Base-by-base conservation (phyloP, 2,329 filamentous ascomycete species). In the Penicillium sp. region DNA sequence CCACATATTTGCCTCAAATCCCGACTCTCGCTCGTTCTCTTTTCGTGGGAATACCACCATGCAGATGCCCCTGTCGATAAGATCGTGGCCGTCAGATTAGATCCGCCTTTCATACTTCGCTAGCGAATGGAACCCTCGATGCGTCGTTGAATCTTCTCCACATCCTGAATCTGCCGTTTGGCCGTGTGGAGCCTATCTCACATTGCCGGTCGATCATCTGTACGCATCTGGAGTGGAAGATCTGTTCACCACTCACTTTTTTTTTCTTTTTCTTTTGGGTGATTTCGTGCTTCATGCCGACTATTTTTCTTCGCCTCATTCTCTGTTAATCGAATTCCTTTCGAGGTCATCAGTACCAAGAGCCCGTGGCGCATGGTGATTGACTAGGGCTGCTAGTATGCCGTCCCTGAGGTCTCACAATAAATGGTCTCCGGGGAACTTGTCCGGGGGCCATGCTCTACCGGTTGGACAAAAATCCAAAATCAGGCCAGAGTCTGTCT, bases 1-100 rank as follows among this genome's bases (percentile, higher is more conserved):
- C 26, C 39, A 51, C 57, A 59, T 58, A 59, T 41, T 52, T 53
- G 20, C 21, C 23, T 45, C 41, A 40, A 45, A 42, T 20, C 47
- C 30, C 42, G 33, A 32, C 24, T 36, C 15, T 32, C 41, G 44
- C 26, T n/a, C 24, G 13, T 42, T 41, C 15, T n/a, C 21, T 20
- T n/a, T 24, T 50, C n/a, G 5, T 21, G 32, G 32, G 15, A 29
- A 45, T 42, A 51, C 51, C 29, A 46, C 52, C 44, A 52, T 46
- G 30, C n/a, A 26, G 5, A n/a, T 13, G 34, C 21, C n/a, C 40
- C 33, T 12, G 29, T 32, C 46, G 39, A 44, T 49, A 18, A 46
- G 43, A 54, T 48, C 42, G 30, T 47, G 51, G 24, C 26, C 17
- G 15, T 29, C 26, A 45, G 49, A 49, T 49, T 49, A 37, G 30